These are phyloP conservation scores for Tylopilus plumbeoviolaceoides DNA, from an alignment of 768 basidiomycete genomes.

Conservation along the genomic window DNA sequence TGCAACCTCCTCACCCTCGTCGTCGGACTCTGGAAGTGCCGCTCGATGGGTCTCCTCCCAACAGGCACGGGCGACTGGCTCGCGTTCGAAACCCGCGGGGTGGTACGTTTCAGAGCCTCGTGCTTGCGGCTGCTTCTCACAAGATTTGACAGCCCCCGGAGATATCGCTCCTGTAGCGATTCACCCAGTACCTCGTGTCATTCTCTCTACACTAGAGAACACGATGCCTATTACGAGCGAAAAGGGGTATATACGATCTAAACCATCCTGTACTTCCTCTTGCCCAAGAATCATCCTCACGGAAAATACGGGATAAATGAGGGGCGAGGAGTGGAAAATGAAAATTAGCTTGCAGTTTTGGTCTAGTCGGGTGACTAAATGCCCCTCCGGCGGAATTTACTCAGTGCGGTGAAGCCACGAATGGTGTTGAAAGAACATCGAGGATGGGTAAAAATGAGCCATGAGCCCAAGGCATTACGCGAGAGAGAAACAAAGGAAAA, in stretches of 20 bases:
- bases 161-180: constrained; percentile 35
- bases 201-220: constrained; percentile 11
- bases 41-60: constrained; percentile 86
- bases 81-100: constrained; percentile 80
- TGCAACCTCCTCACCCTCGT: constrained; percentile 76
- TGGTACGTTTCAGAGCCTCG: constrained; percentile 35
- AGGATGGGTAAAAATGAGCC: constrained; percentile 23
- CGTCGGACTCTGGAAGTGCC: constrained; percentile 91
- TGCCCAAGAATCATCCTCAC: constrained; percentile 19
- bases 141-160: constrained; percentile 38
- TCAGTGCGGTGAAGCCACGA: constrained; percentile 23
- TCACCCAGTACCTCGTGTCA: constrained; percentile 15
- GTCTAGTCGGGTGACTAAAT: constrained; percentile 21
- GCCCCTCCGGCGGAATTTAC: constrained; percentile 24
- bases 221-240: constrained; percentile 17
- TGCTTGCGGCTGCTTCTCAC: not conserved
- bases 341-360: constrained; percentile 26
- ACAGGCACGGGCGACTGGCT: constrained; percentile 93
- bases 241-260: constrained; percentile 20
- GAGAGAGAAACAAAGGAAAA: constrained; percentile 2
- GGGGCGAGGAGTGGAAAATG: constrained; percentile 3
- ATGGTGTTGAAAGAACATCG: constrained; percentile 17
- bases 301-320: constrained; percentile 2
- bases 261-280: constrained; percentile 18
- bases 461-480: constrained; percentile 23